Evolutionary conservation across 2,329 filamentous ascomycete genomes (phyloP), one percentile per base, ranked within the genome.

Genomic region (Sporothrix pseudoabietina): DNA sequence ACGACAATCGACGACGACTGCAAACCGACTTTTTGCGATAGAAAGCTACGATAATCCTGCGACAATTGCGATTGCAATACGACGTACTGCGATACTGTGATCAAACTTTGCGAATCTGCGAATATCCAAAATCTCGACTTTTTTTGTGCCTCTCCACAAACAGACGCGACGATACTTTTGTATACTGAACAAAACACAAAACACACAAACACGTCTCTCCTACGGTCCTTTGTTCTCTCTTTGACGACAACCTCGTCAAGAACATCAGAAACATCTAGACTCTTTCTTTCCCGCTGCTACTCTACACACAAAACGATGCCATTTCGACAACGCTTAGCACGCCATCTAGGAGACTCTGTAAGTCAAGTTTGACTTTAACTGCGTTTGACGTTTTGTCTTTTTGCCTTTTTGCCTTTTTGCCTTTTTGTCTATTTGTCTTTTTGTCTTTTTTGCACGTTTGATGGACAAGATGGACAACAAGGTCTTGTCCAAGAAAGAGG

Each of bases 331-430:
- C 71, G 71, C 10, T 63, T 72, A 22, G 70, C 70, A 32, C 71
- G 71, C 12, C 71, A 72, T 57, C 22, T 72, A 10, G 71, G 71
- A 52, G 71, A 72, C n/a, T 41, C 59, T 39, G 71, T 72, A 72
- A 72, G 71, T 63, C 26, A 26, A 26, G 26, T 26, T 26, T 26
- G 26, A 26, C 26, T 26, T 26, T 26, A 26, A 26, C 26, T 26
- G 26, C 26, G 26, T 26, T 26, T 26, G 26, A 26, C 26, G 5
- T 54, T 12, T 55, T 54, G 19, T 54, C 7, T 1, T 19, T 16
- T 30, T 30, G 22, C 1, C 10, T 55, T 55, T 55, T 22, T 22
- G 52, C 1, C 22, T 55, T 55, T 22, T 55, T 12, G 22, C 30
- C 22, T 26, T 8, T 41, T 49, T 49, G 44, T 39, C 9, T 70